Conservation (phyloP, 164 flowering plant genomes). For the Warburgia ugandensis region DNA sequence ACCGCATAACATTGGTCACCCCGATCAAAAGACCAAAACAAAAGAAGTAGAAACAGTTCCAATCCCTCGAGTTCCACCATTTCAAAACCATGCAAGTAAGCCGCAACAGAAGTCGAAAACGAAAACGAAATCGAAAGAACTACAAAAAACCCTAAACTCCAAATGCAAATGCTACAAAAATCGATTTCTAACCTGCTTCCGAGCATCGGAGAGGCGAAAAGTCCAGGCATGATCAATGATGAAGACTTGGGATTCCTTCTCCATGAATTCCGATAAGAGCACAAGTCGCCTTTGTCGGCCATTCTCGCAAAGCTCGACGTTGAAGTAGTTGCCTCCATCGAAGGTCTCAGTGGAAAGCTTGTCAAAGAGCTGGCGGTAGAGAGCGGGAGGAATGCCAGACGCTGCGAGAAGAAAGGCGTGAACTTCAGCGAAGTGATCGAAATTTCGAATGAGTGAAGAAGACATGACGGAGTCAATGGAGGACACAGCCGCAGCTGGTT, state of each 20-base stretch:
- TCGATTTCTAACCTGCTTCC: slow-evolving; percentile 57
- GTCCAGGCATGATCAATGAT: slow-evolving; percentile 97
- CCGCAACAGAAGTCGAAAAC: not conserved
- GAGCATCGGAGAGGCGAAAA: slow-evolving; percentile 83
- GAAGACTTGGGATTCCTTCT: slow-evolving; percentile 58
- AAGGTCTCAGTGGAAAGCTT: slow-evolving; percentile 74
- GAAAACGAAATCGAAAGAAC: not conserved
- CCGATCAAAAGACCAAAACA: no score
- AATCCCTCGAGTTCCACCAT: no score
- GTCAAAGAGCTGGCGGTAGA: slow-evolving; percentile 52
- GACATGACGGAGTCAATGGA: not conserved
- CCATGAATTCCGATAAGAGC: slow-evolving; percentile 45
- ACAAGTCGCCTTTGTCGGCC: slow-evolving; percentile 68
- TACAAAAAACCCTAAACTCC: not conserved
- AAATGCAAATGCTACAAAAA: no score
- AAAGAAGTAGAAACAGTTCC: no score
- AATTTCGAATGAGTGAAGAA: slow-evolving; percentile 14
- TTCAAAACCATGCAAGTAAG: not conserved
- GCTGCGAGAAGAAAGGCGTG: slow-evolving; percentile 71
- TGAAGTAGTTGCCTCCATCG: slow-evolving; percentile 77
- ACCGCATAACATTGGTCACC: no score
- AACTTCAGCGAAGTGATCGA: slow-evolving; percentile 64
- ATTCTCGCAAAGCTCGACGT: slow-evolving; percentile 62
- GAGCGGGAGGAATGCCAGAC: slow-evolving; percentile 64
- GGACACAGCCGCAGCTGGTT: no score